A percentile compares a stretch with the other conserved stretches of the same genome.
Conservation (phyloP, 768 basidiomycete genomes). For the Austroboletus eburneus region DNA sequence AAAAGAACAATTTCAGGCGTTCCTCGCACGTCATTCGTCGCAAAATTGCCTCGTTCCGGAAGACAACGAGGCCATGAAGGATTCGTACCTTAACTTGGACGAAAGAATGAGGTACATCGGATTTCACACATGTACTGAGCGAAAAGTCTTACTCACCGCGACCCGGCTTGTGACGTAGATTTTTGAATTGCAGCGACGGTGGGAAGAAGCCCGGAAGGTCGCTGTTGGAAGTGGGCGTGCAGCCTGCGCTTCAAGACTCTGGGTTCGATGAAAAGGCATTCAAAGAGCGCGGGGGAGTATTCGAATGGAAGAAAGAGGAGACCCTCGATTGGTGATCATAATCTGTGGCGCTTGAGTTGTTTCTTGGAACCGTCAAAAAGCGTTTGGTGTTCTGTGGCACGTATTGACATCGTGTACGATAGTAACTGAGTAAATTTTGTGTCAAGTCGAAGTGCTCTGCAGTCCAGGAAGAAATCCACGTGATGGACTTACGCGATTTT, state of each 20-base stretch:
- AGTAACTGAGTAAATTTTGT: too few species aligned
- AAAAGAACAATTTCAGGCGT: conserved; percentile 32
- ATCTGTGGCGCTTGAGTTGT: neutral
- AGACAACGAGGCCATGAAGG: conserved; percentile 37
- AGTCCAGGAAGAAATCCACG: too few species aligned
- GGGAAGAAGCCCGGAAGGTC: conserved; percentile 6
- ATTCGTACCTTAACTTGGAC: conserved; percentile 38
- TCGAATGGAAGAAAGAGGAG: conserved; percentile 33
- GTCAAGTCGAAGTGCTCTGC: too few species aligned
- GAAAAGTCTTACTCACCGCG: neutral
- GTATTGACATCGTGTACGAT: too few species aligned
- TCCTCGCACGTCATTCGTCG: conserved; percentile 31
- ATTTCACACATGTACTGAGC: too few species aligned
- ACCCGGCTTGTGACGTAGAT: neutral
- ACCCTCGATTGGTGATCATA: neutral
- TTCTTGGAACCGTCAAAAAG: too few species aligned
- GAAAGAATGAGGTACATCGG: conserved; percentile 34
- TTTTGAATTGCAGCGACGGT: neutral
- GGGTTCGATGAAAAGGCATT: conserved; percentile 34
- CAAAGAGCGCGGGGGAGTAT: conserved; percentile 30
- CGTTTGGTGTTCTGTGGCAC: too few species aligned
- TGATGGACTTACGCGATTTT: too few species aligned
- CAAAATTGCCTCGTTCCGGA: conserved; percentile 35
- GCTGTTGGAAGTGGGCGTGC: conserved; percentile 34
- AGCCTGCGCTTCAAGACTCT: conserved; percentile 30